phyloP scores from a whole-genome alignment of 2,329 filamentous ascomycete genomes.

The Fusarium nodosum region DNA sequence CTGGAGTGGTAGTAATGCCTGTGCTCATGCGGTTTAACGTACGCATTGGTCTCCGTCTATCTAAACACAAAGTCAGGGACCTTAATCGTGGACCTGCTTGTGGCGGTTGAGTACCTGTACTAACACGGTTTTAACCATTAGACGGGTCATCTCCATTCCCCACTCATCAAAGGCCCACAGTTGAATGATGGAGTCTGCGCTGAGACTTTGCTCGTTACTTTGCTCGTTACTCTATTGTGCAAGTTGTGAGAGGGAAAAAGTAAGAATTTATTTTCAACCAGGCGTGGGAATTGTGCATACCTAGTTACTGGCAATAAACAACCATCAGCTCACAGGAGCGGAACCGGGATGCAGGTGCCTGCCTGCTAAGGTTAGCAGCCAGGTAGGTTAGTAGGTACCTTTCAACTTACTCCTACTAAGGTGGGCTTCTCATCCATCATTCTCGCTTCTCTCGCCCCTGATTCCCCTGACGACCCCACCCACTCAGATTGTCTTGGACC shows the following conservation, averaged over 20 bases:
- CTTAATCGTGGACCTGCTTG: not conserved
- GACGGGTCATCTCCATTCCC: not conserved
- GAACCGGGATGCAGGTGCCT: too few species aligned
- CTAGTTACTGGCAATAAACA: not conserved
- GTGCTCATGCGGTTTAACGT: not conserved
- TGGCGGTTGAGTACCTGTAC: not conserved
- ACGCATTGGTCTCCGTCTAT: too few species aligned
- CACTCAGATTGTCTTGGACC: constrained; percentile 45
- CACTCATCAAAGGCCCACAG: not conserved
- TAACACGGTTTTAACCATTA: not conserved
- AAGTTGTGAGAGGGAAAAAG: not conserved
- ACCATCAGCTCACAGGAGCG: constrained; percentile 6
- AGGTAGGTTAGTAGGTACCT: too few species aligned
- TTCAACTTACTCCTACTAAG: too few species aligned
- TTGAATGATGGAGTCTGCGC: not conserved
- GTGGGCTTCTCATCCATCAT: constrained; percentile 20
- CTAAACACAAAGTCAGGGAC: constrained; percentile 1
- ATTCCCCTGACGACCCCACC: constrained; percentile 25
- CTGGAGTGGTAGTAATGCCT: not conserved
- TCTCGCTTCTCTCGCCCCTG: constrained; percentile 19
- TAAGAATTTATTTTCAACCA: not conserved
- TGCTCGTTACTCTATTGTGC: not conserved
- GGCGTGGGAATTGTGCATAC: constrained; percentile 1
- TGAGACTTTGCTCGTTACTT: not conserved
- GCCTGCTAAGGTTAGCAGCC: too few species aligned